Evolutionary conservation across 768 basidiomycete species (phyloP).

Genomic region (Cystobasidium ongulense): DNA sequence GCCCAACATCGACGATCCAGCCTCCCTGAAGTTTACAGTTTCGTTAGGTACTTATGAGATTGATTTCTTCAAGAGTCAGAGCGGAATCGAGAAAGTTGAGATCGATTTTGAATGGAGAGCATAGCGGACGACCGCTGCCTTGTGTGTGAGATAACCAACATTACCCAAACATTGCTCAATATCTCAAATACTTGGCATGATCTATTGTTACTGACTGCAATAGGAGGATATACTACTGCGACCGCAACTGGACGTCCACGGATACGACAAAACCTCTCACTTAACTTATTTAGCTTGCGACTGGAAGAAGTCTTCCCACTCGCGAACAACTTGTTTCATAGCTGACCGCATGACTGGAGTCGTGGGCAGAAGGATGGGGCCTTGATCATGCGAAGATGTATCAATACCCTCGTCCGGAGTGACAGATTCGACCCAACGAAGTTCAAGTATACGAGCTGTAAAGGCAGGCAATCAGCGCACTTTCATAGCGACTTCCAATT

Average conservation of each 20-base stretch:
- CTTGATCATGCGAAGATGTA: constrained; percentile 55
- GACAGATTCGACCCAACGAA: constrained; percentile 47
- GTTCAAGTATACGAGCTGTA: constrained; percentile 39
- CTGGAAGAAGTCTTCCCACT: constrained; percentile 55
- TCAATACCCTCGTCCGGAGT: constrained; percentile 53
- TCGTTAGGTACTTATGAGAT: background rate
- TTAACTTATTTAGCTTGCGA: background rate
- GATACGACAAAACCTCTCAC: no score
- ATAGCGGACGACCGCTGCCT: background rate
- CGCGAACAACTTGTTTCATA: constrained; percentile 72
- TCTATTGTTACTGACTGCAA: no score
- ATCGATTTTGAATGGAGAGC: constrained; percentile 12
- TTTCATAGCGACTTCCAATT: constrained; percentile 45
- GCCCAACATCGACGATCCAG: constrained; percentile 26
- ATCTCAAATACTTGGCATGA: background rate
- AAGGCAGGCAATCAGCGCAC: constrained; percentile 46
- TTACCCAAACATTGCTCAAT: no score
- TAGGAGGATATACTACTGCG: no score
- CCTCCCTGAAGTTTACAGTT: background rate
- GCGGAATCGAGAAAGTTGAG: constrained; percentile 22
- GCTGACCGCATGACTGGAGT: constrained; percentile 76
- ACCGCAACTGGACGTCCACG: no score
- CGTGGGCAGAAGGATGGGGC: constrained; percentile 66
- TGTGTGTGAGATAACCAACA: background rate
- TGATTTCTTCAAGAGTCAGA: constrained; percentile 24